These are phyloP conservation scores for Trypanosoma boissoni DNA, from an alignment of 208 protist genomes.

Conservation along the genomic window DNA sequence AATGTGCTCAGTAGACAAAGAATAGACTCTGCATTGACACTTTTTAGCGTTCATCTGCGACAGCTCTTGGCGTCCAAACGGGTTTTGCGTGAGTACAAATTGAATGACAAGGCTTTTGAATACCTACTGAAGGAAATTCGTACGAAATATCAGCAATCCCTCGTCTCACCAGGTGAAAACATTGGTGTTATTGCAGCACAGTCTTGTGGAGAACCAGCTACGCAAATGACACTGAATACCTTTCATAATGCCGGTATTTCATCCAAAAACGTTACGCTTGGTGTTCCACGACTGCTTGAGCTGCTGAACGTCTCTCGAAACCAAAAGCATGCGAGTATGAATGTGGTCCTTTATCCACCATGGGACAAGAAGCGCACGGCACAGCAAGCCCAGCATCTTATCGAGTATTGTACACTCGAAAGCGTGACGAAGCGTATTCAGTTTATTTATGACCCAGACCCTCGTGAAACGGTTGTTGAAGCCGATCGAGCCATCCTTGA, in stretches of 20 bases:
- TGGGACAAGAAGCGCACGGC: constrained; percentile 64
- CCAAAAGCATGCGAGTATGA: constrained; percentile 95
- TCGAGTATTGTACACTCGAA: constrained; percentile 95
- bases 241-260: constrained; percentile 99
- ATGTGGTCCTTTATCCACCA: constrained; percentile 86
- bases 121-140: constrained; percentile 97
- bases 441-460: constrained; percentile 98
- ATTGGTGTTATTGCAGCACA: constrained; percentile 99
- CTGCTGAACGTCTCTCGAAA: constrained; percentile 98
- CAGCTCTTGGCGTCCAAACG: constrained; percentile 92
- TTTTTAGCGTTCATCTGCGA: constrained; percentile 95
- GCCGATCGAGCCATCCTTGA: constrained; percentile 91
- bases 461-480: constrained; percentile 87
- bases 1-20: constrained; percentile 90
- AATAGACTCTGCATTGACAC: constrained; percentile 93
- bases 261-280: constrained; percentile 99
- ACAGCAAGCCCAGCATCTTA: constrained; percentile 85
- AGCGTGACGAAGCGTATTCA: constrained; percentile 90
- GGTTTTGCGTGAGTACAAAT: constrained; percentile 92
- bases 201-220: constrained; percentile 99
- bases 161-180: constrained; percentile 97
- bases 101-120: constrained; percentile 95
- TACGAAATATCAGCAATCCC: constrained; percentile 90
- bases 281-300: constrained; percentile 99
- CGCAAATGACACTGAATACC: constrained; percentile 99